phyloP scores from a whole-genome alignment of 2,329 filamentous ascomycete species.

The Sporothrix pseudoabietina region DNA sequence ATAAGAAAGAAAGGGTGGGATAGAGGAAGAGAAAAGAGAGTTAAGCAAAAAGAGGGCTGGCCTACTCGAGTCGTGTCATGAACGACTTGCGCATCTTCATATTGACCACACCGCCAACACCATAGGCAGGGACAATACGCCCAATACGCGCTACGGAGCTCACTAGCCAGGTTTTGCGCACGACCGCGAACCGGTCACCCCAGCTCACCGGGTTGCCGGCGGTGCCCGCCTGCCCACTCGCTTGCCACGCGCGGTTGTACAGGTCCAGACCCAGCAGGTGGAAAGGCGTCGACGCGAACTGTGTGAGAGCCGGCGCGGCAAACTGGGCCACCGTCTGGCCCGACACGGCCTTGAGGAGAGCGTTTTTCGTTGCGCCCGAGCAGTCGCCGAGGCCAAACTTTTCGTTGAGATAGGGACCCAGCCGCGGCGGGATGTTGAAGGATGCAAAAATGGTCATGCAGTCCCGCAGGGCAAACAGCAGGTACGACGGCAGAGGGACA shows the following conservation, averaged over 20 bases:
- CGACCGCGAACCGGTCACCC: conserved; percentile 63
- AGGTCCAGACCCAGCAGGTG: conserved; percentile 84
- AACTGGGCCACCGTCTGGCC: conserved; percentile 75
- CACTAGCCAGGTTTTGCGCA: conserved; percentile 74
- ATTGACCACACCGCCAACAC: conserved; percentile 85
- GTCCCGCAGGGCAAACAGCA: conserved; percentile 79
- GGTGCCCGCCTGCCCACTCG: conserved; percentile 37
- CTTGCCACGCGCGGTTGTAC: conserved; percentile 69
- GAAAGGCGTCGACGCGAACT: conserved; percentile 78
- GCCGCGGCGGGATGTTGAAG: conserved; percentile 82
- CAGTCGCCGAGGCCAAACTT: not conserved
- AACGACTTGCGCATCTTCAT: conserved; percentile 66
- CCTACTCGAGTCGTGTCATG: conserved; percentile 61
- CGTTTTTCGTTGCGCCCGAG: conserved; percentile 45
- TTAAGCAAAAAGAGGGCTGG: not conserved
- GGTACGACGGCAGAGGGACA: conserved; percentile 71
- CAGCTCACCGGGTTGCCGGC: conserved; percentile 45
- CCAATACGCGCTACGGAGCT: conserved; percentile 76
- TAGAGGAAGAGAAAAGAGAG: not conserved
- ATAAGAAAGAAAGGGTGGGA: not conserved
- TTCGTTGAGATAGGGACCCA: conserved; percentile 64
- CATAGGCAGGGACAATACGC: conserved; percentile 86
- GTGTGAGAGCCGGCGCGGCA: conserved; percentile 73
- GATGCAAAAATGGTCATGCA: conserved; percentile 87
- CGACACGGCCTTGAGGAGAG: conserved; percentile 48